Conservation (phyloP, 2,329 filamentous ascomycete species). For the Chaetomium strumarium region DNA sequence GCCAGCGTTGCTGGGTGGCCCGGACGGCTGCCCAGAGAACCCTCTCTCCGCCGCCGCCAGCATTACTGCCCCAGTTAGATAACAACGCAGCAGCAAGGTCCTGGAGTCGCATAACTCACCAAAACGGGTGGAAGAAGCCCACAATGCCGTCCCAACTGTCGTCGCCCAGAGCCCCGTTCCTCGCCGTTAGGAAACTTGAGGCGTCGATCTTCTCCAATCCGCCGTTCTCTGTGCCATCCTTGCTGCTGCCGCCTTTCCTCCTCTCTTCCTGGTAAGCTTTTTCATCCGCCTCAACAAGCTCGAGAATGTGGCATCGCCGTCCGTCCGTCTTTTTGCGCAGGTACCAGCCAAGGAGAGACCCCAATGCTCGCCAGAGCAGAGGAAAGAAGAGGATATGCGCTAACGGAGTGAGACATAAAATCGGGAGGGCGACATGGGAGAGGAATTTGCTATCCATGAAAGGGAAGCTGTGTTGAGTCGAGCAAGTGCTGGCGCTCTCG, state of each 20-base stretch:
- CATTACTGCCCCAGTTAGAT: slow-evolving; percentile 59
- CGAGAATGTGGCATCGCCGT: slow-evolving; percentile 52
- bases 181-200: slow-evolving; percentile 32
- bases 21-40: slow-evolving; percentile 94
- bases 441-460: slow-evolving; percentile 12
- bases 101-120: slow-evolving; percentile 47
- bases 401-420: slow-evolving; percentile 6
- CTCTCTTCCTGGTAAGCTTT: slow-evolving; percentile 31
- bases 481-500: not conserved
- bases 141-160: slow-evolving; percentile 77
- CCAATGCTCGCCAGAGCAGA: slow-evolving; percentile 34
- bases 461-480: not conserved
- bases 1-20: slow-evolving; percentile 84
- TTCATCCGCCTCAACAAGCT: slow-evolving; percentile 44
- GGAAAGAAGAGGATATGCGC: slow-evolving; percentile 25
- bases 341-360: slow-evolving; percentile 51
- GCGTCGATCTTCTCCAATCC: slow-evolving; percentile 66
- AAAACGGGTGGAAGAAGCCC: slow-evolving; percentile 97
- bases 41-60: slow-evolving; percentile 89
- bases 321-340: slow-evolving; percentile 59
- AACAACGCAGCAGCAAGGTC: not conserved
- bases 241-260: slow-evolving; percentile 28
- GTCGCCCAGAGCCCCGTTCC: slow-evolving; percentile 37
- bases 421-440: slow-evolving; percentile 8
- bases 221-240: slow-evolving; percentile 42